Evolutionary conservation across 2,329 filamentous ascomycete genomes (phyloP).

Genomic region (Botryosphaeria dothidea): DNA sequence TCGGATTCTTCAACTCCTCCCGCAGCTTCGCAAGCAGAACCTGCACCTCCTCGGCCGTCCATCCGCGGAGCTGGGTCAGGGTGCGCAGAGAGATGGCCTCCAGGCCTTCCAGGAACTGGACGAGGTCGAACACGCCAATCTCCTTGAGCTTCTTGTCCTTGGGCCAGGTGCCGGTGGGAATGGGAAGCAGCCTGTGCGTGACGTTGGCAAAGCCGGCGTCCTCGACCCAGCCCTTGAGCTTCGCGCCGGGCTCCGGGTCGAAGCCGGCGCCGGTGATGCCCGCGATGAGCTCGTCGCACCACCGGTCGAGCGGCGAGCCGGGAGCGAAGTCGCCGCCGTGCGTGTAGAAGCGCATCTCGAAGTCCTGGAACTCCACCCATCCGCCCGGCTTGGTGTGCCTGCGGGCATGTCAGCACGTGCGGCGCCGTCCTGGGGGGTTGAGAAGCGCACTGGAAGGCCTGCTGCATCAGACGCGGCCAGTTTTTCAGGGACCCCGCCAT

Average conservation of each 20-base stretch:
- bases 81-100: conserved; percentile 27
- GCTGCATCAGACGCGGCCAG: conserved; percentile 34
- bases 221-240: conserved; percentile 35
- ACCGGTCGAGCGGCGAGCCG: conserved; percentile 23
- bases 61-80: conserved; percentile 23
- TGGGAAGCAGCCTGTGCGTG: conserved; percentile 35
- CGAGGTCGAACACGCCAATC: conserved; percentile 29
- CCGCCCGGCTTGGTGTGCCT: conserved; percentile 37
- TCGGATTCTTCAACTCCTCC: conserved; percentile 23
- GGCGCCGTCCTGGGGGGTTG: neutral
- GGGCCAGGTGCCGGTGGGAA: conserved; percentile 20
- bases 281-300: conserved; percentile 12
- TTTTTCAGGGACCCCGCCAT: conserved; percentile 33
- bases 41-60: conserved; percentile 27
- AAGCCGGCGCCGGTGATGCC: neutral
- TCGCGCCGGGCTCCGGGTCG: neutral
- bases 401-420: conserved; percentile 22
- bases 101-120: conserved; percentile 29
- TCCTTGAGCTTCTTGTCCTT: conserved; percentile 30
- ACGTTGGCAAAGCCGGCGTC: conserved; percentile 36
- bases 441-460: conserved; percentile 31
- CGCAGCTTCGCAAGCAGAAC: conserved; percentile 28
- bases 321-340: conserved; percentile 6
- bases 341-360: conserved; percentile 1
- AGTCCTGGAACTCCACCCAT: conserved; percentile 38